Conservation (phyloP, 257 asterid genomes). For the Thymus mandschuricus region DNA sequence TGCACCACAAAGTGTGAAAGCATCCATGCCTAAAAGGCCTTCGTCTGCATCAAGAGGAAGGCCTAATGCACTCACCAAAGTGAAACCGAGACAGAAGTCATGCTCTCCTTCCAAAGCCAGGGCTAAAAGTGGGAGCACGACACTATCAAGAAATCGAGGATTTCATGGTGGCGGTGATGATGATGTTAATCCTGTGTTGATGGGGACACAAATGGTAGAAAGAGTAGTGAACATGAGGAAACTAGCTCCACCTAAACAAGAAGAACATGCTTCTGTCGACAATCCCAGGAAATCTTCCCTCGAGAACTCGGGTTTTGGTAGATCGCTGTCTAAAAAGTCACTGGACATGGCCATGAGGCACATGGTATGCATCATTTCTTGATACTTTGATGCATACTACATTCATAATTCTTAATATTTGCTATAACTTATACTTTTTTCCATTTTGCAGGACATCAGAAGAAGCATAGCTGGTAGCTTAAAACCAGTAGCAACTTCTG, state of each 20-base stretch:
- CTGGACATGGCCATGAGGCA: slow-evolving; percentile 92
- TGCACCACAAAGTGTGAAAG: slow-evolving; percentile 37
- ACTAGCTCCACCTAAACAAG: slow-evolving; percentile 82
- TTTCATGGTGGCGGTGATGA: slow-evolving; percentile 36
- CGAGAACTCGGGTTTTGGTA: slow-evolving; percentile 70
- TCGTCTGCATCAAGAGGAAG: slow-evolving; percentile 71
- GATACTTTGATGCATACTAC: not conserved
- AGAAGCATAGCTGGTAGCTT: slow-evolving; percentile 49
- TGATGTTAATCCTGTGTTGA: slow-evolving; percentile 75
- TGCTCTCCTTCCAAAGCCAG: slow-evolving; percentile 63
- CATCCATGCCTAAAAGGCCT: slow-evolving; percentile 54
- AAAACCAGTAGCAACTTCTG: slow-evolving; percentile 37
- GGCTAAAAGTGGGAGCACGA: slow-evolving; percentile 38
- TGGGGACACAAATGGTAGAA: slow-evolving; percentile 85
- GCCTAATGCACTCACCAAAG: slow-evolving; percentile 37
- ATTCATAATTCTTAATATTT: not conserved
- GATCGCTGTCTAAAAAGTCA: slow-evolving; percentile 76
- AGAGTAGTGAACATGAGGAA: slow-evolving; percentile 97
- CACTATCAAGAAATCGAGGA: slow-evolving; percentile 57
- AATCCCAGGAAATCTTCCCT: slow-evolving; percentile 52
- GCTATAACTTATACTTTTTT: not conserved
- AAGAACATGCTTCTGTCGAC: slow-evolving; percentile 37
- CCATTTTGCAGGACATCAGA: slow-evolving; percentile 59
- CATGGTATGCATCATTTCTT: slow-evolving; percentile 56
- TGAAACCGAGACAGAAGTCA: slow-evolving; percentile 55